A percentile compares a stretch with the other conserved stretches of the same genome.
Conservation (phyloP, 169 alveolate genomes). For the Plasmodium cynomolgi region DNA sequence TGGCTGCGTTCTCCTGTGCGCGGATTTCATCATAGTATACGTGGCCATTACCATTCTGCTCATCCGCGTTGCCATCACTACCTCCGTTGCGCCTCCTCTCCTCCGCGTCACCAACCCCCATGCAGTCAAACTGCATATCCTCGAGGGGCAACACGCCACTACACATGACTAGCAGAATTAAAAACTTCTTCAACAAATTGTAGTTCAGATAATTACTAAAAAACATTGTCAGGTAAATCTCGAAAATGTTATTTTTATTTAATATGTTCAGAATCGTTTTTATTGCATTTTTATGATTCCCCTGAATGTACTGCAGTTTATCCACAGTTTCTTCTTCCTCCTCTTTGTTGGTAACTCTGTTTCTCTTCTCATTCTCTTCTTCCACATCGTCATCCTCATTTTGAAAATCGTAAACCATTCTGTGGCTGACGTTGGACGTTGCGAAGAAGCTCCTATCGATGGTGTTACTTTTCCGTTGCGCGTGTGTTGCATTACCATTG, state of each 20-base stretch:
- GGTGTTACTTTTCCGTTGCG: not conserved
- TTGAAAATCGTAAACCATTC: conserved; percentile 31
- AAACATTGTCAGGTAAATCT: conserved; percentile 51
- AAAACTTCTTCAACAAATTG: conserved; percentile 37
- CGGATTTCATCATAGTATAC: not conserved
- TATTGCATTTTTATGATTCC: conserved; percentile 14
- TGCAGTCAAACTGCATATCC: conserved; percentile 16
- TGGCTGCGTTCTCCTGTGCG: not conserved
- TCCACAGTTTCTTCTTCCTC: not conserved
- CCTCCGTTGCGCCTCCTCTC: not conserved
- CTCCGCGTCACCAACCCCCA: not conserved
- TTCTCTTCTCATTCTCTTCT: not conserved
- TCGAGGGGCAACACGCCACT: not conserved
- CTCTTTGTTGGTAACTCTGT: not conserved
- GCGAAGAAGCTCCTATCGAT: conserved; percentile 48
- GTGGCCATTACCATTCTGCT: not conserved
- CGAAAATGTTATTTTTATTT: conserved; percentile 28
- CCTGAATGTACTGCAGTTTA: conserved; percentile 8
- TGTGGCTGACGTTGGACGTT: conserved; percentile 27
- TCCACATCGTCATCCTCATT: conserved; percentile 13
- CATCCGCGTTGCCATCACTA: not conserved
- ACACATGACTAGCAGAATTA: conserved; percentile 51
- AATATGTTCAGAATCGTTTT: conserved; percentile 18
- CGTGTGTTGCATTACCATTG: not conserved
- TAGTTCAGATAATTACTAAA: conserved; percentile 36